Conservation (phyloP, 352 stramenopile genomes). For the Pythium vanterpoolii region DNA sequence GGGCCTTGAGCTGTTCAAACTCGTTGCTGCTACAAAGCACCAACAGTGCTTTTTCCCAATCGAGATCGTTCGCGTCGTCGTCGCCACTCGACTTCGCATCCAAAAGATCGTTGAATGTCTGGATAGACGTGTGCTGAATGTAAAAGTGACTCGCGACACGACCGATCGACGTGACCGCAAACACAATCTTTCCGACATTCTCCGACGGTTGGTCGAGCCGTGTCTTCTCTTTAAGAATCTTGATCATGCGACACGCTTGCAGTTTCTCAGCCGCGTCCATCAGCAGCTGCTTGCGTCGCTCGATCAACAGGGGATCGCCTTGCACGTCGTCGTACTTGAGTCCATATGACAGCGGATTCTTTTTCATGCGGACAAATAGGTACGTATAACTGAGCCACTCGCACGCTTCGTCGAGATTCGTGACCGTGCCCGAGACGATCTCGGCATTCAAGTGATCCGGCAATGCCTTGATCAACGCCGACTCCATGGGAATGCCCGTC, state of each 20-base stretch:
- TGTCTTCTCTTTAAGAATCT: conserved; percentile 62
- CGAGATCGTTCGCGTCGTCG: conserved; percentile 42
- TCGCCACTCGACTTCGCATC: conserved; percentile 42
- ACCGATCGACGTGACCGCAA: conserved; percentile 96
- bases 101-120: conserved; percentile 97
- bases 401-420: conserved; percentile 95
- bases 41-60: conserved; percentile 66
- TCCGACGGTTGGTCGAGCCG: conserved; percentile 17
- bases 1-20: conserved; percentile 96
- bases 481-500: conserved; percentile 97
- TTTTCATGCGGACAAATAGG: conserved; percentile 98
- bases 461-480: conserved; percentile 97
- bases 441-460: conserved; percentile 99
- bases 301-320: conserved; percentile 86
- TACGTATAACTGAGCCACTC: conserved; percentile 99
- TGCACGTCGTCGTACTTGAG: conserved; percentile 93
- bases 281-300: conserved; percentile 59
- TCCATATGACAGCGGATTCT: conserved; percentile 98
- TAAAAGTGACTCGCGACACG: conserved; percentile 99
- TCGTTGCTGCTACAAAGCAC: conserved; percentile 88
- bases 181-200: conserved; percentile 45
- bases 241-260: conserved; percentile 79
- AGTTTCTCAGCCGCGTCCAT: conserved; percentile 78
- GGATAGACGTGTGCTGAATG: conserved; percentile 97
- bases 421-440: conserved; percentile 98